Evolutionary conservation across 2,329 filamentous ascomycete species (phyloP).

Genomic region (Fusarium circinatum): DNA sequence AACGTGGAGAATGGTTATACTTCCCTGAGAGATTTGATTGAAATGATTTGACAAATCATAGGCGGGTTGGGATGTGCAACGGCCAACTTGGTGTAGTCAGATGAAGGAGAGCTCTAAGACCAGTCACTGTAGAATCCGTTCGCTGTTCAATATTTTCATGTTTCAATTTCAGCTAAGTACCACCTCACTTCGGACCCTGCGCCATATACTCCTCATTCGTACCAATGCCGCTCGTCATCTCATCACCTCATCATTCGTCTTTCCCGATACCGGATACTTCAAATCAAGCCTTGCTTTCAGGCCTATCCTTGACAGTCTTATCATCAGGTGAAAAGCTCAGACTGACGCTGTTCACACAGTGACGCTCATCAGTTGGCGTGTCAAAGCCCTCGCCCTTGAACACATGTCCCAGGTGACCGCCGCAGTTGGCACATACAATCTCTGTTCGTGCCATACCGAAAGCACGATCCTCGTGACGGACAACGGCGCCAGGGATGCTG

Average conservation of each 20-base stretch:
- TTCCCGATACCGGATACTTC: not conserved
- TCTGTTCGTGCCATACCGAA: constrained; percentile 89
- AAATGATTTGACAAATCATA: not conserved
- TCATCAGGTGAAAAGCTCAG: constrained; percentile 81
- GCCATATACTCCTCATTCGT: not conserved
- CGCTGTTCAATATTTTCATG: not conserved
- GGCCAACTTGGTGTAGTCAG: not conserved
- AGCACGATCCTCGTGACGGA: constrained; percentile 77
- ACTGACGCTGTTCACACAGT: constrained; percentile 95
- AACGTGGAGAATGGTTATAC: constrained; percentile 35
- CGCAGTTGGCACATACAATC: constrained; percentile 95
- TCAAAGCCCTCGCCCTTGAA: constrained; percentile 89
- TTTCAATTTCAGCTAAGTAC: not conserved
- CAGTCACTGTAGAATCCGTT: not conserved
- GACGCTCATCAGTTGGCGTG: constrained; percentile 92
- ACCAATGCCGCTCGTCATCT: not conserved
- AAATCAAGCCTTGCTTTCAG: constrained; percentile 51
- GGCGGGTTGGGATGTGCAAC: not conserved
- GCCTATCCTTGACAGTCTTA: constrained; percentile 52
- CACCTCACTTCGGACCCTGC: not conserved
- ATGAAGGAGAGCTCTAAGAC: not conserved
- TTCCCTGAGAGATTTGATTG: constrained; percentile 42
- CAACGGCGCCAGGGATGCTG: constrained; percentile 90
- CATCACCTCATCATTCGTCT: not conserved
- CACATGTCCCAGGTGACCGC: constrained; percentile 92